Conservation (phyloP, 2,329 filamentous ascomycete genomes). For the Didymella pinodella region DNA sequence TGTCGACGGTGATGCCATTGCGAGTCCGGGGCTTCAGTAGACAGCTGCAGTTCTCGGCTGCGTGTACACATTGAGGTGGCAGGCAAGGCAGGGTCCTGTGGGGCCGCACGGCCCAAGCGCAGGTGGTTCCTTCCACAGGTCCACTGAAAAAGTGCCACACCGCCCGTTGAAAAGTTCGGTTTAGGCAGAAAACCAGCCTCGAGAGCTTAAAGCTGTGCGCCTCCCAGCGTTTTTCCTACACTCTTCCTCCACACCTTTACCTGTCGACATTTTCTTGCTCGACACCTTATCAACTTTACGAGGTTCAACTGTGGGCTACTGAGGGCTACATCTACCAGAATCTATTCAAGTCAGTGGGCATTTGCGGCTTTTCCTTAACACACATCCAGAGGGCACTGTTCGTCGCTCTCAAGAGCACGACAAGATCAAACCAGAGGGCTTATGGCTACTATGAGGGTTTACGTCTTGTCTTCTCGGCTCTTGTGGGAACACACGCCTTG, state of each 20-base stretch:
- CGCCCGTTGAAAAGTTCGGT: conserved; percentile 16
- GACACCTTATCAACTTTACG: conserved; percentile 32
- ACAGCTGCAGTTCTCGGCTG: conserved; percentile 13
- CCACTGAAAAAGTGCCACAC: background rate
- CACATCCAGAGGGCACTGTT: conserved; percentile 46
- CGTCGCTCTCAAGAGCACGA: conserved; percentile 48
- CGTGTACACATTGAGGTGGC: conserved; percentile 2
- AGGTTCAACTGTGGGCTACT: conserved; percentile 47
- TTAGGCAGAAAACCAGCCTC: conserved; percentile 4
- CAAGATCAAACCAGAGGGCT: conserved; percentile 51
- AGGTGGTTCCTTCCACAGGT: conserved; percentile 4
- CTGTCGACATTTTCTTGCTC: conserved; percentile 17
- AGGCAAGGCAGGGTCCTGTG: conserved; percentile 1
- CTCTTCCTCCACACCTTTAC: conserved; percentile 18
- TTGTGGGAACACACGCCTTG: conserved; percentile 64
- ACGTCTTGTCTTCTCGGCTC: conserved; percentile 56
- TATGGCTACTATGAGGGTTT: conserved; percentile 53
- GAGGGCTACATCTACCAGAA: conserved; percentile 47
- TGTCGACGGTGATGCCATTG: conserved; percentile 45
- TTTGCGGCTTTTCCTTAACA: conserved; percentile 51
- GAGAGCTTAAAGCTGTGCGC: conserved; percentile 22
- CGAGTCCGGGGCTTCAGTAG: conserved; percentile 12
- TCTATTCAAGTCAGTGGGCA: conserved; percentile 53
- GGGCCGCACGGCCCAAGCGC: conserved; percentile 13
- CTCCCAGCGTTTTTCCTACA: conserved; percentile 19